Base-by-base conservation (phyloP, 441 rosid species). In the Pelargonium citronellum region DNA sequence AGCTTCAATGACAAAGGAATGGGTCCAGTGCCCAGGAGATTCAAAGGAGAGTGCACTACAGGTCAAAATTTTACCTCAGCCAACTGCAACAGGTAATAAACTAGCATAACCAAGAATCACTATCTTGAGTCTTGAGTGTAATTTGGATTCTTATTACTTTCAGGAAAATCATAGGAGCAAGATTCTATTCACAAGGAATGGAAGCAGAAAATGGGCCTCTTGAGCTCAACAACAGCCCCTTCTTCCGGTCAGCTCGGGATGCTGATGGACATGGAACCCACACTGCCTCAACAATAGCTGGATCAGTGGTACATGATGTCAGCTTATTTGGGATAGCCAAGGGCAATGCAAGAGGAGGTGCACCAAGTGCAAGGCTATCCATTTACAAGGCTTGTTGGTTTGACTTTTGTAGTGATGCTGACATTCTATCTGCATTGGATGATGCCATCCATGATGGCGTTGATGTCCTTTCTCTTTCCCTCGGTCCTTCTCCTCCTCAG, bases 371-470 rank as follows among this genome's bases (percentile, higher is more conserved):
- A 9, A 79, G 83, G 57, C 85, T 83, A 37, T 84, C 86, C 70
- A 79, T 82, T 60, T 84, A 87, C 77, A 80, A 84, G 78, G 84
- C 77, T 60, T 86, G 86, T 62, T 81, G 89, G 85, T 76, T 81
- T 11, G 17, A 63, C 47, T 10, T 49, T n/a, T 84, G 90, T 49
- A 75, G 22, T 30, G 81, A 80, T 20, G 82, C 83, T 22, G 87
- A 80, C 55, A 0, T 80, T 75, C 80, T 86, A 27, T 60, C 83
- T 16, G 81, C 86, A 15, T 64, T 81, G 69, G 87, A 83, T 53
- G 88, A 84, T 68, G 88, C 83, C 17, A 84, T 79, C 20, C 49
- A 68, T 19, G 84, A 78, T 11, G 82, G 83, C 34, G 88, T 80
- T 0, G 84, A 86, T 74, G 74, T 87, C 71, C 75, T 82, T 0